These are phyloP conservation scores for Acidiella bohemica DNA, from an alignment of 495 filamentous ascomycete genomes.

Conservation along the genomic window DNA sequence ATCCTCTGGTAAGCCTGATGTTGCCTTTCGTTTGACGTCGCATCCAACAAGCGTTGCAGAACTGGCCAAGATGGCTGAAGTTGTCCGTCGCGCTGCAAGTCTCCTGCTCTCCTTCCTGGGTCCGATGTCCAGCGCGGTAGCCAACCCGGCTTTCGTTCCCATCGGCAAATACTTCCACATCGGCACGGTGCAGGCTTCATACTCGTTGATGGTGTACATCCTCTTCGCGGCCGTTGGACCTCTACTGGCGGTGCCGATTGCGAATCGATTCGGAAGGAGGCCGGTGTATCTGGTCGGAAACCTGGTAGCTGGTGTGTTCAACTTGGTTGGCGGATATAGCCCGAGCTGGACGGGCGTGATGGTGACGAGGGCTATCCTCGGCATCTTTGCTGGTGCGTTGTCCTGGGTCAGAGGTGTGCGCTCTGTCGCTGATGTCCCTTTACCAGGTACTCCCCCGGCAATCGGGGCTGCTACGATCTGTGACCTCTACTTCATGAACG, in stretches of 20 bases:
- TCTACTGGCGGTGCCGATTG: conserved; percentile 24
- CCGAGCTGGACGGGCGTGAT: not conserved
- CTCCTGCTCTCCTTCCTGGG: conserved; percentile 14
- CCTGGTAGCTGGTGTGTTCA: conserved; percentile 23
- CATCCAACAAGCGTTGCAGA: conserved; percentile 1
- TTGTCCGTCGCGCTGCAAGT: conserved; percentile 7
- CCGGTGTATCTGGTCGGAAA: conserved; percentile 27
- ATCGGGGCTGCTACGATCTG: conserved; percentile 18
- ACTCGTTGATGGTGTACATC: conserved; percentile 19
- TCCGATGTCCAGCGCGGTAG: conserved; percentile 19
- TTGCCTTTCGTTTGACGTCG: not conserved
- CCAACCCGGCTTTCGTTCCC: conserved; percentile 25
- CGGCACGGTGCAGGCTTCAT: conserved; percentile 19
- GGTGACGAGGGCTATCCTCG: not conserved
- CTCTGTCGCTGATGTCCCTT: too few relatives aligned
- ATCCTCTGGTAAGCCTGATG: not conserved
- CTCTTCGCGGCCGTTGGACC: conserved; percentile 24
- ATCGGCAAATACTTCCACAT: conserved; percentile 21
- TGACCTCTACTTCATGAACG: conserved; percentile 10
- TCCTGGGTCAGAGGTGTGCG: too few relatives aligned
- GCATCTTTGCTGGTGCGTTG: conserved; percentile 6
- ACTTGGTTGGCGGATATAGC: conserved; percentile 1
- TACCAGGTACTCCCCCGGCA: not conserved
- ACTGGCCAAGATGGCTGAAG: conserved; percentile 5
- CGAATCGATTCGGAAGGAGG: conserved; percentile 28